Percentiles rank a stretch among this genome's conserved stretches.
Evolutionary conservation across 441 rosid species (phyloP).

Genomic region (Biscutella laevigata): DNA sequence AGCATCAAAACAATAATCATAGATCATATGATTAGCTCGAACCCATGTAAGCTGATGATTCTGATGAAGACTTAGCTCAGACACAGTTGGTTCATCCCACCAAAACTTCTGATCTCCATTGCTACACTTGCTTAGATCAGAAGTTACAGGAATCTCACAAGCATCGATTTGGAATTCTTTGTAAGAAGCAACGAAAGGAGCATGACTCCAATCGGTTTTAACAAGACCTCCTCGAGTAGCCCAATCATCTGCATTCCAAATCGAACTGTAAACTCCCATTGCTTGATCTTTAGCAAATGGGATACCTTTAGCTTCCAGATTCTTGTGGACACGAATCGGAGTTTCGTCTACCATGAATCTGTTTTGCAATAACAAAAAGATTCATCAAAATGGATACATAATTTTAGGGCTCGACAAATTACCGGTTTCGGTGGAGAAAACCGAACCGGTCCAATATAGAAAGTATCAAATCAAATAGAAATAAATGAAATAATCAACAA

Average conservation of each 20-base stretch:
- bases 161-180: constrained; percentile 70
- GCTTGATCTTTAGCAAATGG: constrained; percentile 86
- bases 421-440: no score
- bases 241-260: constrained; percentile 99
- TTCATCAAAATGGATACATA: background rate
- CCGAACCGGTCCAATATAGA: no score
- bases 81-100: constrained; percentile 83
- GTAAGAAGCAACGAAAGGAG: constrained; percentile 87
- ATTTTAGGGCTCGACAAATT: no score
- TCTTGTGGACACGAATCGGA: constrained; percentile 64
- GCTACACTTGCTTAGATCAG: constrained; percentile 46
- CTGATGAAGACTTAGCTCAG: constrained; percentile 72
- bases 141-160: constrained; percentile 52
- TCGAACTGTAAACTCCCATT: constrained; percentile 94
- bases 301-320: constrained; percentile 75
- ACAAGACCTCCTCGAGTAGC: constrained; percentile 92
- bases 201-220: constrained; percentile 92
- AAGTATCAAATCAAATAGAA: no score
- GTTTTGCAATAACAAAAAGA: background rate
- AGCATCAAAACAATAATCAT: constrained; percentile 72
- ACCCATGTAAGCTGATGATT: constrained; percentile 92
- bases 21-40: constrained; percentile 73
- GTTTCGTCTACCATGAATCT: constrained; percentile 88
- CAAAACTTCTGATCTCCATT: constrained; percentile 49
- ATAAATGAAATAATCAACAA: no score